Base-by-base conservation (phyloP, 2,329 filamentous ascomycete species). In the Ophiostoma pallidulum region DNA sequence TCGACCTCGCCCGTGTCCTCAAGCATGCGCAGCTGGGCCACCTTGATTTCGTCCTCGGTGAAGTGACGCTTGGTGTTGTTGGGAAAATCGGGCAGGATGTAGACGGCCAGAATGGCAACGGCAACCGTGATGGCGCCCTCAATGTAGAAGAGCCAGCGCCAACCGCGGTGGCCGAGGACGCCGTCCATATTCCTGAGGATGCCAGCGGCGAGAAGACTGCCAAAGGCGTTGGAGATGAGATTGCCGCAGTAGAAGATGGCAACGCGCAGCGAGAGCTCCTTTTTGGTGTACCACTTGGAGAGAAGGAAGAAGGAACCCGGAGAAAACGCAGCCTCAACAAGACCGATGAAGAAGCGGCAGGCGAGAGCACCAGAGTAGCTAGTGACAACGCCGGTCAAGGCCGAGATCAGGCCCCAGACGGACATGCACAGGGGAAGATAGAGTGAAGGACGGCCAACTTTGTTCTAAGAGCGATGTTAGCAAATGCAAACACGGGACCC, bases 11-110 rank as follows among this genome's bases (percentile, higher is more conserved):
- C 75, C 1, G 75, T 72, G 53, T 78, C 75, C 59, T 77, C 73
- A 4, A 71, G 56, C 64, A 78, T 72, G 26, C 75, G 67, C 36
- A 75, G 59, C 57, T 76, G 72, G 0, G 75, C 74, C 36, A 78
- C 63, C 54, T 70, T 56, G 28, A 65, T 58, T 62, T 83, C 78
- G 55, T 80, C 70, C 16, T 74, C 69, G 1, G 71, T 72, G 51
- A 83, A 74, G 60, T 77, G 78, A 9, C 64, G 64, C 3, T 73
- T 43, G 22, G 73, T 40, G 39, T 42, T 46, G 45, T 42, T 37
- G 22, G 84, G 84, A 58, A 84, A 86, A 56, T 87, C 82, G 53
- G 82, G 73, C 2, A 86, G 78, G 59, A 79, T 69, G 71, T 77
- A 84, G 61, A 76, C 79, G 2, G 73, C 75, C 1, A 68, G 60